A percentile compares a stretch with the other conserved stretches of the same genome.
Conservation (phyloP, 2,329 filamentous ascomycete genomes). For the Leptographium procerum region DNA sequence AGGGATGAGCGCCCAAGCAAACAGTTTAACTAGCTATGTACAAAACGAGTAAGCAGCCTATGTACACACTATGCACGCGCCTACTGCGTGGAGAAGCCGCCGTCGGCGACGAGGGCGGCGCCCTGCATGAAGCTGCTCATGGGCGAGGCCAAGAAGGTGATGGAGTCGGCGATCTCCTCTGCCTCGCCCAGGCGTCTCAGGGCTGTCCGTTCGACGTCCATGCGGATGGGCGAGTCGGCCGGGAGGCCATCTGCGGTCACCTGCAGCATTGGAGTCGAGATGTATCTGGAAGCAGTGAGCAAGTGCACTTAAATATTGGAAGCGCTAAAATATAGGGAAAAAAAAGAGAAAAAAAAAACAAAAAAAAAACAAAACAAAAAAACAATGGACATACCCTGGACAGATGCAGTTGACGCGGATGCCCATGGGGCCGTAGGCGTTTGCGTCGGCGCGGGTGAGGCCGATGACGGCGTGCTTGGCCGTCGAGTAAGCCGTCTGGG, state of each 20-base stretch:
- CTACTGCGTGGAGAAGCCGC: slow-evolving; percentile 21
- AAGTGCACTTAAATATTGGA: not conserved
- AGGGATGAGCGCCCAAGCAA: no score
- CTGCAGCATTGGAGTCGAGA: slow-evolving; percentile 10
- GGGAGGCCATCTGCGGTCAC: slow-evolving; percentile 13
- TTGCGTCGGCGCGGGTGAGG: slow-evolving; percentile 41
- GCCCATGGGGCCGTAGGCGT: slow-evolving; percentile 35
- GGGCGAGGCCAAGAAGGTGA: slow-evolving; percentile 38
- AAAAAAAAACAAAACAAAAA: not conserved
- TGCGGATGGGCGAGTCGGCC: slow-evolving; percentile 19
- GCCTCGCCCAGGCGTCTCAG: slow-evolving; percentile 32
- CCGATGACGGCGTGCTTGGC: slow-evolving; percentile 41
- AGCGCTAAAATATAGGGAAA: no score
- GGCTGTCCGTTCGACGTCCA: slow-evolving; percentile 32
- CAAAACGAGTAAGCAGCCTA: no score
- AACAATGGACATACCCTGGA: slow-evolving; percentile 28
- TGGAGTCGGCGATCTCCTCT: slow-evolving; percentile 42
- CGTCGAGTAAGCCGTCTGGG: slow-evolving; percentile 35
- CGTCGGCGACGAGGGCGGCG: slow-evolving; percentile 33
- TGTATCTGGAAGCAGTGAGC: slow-evolving; percentile 4
- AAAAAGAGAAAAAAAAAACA: not conserved
- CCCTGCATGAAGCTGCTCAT: slow-evolving; percentile 43
- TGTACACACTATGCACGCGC: no score
- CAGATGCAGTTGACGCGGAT: slow-evolving; percentile 53
- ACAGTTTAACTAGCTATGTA: no score